Conservation (phyloP, 805 yeast species). For the Starmerella floricola region DNA sequence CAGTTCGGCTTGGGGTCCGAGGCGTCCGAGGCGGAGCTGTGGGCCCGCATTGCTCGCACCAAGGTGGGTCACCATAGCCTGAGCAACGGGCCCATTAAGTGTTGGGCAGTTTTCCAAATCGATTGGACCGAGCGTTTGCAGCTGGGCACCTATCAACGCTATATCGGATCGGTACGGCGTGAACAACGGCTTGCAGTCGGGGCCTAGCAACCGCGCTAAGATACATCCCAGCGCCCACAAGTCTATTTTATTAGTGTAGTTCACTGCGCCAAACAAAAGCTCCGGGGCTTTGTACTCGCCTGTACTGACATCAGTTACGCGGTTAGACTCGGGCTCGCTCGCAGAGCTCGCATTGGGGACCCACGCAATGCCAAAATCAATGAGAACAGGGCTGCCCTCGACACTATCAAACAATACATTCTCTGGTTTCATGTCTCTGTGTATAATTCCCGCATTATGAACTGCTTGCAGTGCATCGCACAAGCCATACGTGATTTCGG, state of each 20-base stretch:
- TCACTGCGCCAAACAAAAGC: slow-evolving; percentile 45
- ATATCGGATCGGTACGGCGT: slow-evolving; percentile 42
- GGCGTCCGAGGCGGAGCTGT: background rate
- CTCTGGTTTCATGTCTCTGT: slow-evolving; percentile 50
- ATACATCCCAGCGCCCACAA: slow-evolving; percentile 63
- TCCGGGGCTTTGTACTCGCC: slow-evolving; percentile 67
- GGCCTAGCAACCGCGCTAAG: slow-evolving; percentile 40
- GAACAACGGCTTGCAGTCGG: slow-evolving; percentile 32
- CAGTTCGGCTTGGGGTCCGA: background rate
- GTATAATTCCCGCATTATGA: slow-evolving; percentile 28
- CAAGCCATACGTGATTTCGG: slow-evolving; percentile 16
- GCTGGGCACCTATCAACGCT: slow-evolving; percentile 42
- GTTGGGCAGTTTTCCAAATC: slow-evolving; percentile 23
- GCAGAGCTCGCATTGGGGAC: slow-evolving; percentile 18
- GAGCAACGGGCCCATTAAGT: slow-evolving; percentile 12
- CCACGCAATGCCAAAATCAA: slow-evolving; percentile 62
- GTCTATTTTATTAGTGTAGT: slow-evolving; percentile 48
- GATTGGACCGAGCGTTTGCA: slow-evolving; percentile 49
- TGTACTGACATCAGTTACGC: slow-evolving; percentile 45
- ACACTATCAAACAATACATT: slow-evolving; percentile 47
- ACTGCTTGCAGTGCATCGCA: slow-evolving; percentile 22
- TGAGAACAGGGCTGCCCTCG: slow-evolving; percentile 30
- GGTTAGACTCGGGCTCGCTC: slow-evolving; percentile 24
- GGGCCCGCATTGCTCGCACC: background rate
- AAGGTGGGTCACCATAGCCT: background rate